phyloP scores from a whole-genome alignment of 179 eudicot genomes.

The Silene noctiflora region DNA sequence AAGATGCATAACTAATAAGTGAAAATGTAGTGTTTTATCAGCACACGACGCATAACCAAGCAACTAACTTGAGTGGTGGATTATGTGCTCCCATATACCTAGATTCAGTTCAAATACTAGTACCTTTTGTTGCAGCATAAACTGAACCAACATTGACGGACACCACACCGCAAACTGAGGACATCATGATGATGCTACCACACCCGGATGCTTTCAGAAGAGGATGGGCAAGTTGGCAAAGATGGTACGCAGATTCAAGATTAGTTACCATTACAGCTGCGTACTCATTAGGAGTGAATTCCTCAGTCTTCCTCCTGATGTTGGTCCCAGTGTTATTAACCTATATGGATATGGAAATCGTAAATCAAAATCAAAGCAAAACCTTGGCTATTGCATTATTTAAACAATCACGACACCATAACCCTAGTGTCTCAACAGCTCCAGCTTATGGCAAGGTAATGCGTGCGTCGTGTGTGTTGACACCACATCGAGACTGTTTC shows the following conservation, averaged over 20 bases:
- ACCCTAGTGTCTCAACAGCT: not conserved
- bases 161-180: slow-evolving; percentile 50
- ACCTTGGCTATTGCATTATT: not conserved
- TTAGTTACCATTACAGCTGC: slow-evolving; percentile 46
- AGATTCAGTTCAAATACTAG: not conserved
- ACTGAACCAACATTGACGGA: slow-evolving; percentile 15
- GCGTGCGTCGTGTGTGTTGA: no score
- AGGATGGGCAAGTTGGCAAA: slow-evolving; percentile 63
- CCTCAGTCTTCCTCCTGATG: slow-evolving; percentile 31
- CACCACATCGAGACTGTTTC: no score
- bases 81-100: not conserved
- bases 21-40: no score
- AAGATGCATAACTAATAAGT: no score
- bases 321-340: slow-evolving; percentile 33
- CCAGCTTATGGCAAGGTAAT: no score
- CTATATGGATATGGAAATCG: slow-evolving; percentile 13
- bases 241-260: slow-evolving; percentile 57
- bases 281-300: slow-evolving; percentile 43
- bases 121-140: slow-evolving; percentile 21
- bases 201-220: slow-evolving; percentile 56
- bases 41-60: not conserved
- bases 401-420: no score
- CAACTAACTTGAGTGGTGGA: not conserved
- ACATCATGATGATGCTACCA: slow-evolving; percentile 56
- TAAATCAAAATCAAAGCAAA: not conserved